A percentile compares a stretch with the other conserved stretches of the same genome.
Conservation (phyloP, 768 basidiomycete species). For the Cystoderma amianthinum region DNA sequence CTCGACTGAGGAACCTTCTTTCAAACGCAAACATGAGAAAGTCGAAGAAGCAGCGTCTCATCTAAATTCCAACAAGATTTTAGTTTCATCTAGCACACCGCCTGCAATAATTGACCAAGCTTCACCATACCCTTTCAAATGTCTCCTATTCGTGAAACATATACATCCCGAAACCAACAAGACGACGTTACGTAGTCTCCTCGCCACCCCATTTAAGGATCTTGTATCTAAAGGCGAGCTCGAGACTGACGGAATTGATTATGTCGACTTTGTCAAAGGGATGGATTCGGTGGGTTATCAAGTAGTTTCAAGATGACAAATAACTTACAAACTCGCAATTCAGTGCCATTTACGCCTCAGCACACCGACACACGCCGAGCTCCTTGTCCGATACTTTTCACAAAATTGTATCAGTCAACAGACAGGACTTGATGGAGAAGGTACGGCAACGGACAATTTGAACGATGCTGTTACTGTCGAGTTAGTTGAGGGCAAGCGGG, state of each 20-base stretch:
- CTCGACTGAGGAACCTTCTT: neutral
- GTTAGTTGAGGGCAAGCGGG: conserved; percentile 53
- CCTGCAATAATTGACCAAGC: conserved; percentile 9
- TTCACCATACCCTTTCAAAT: conserved; percentile 52
- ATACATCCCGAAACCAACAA: conserved; percentile 76
- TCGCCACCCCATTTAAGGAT: conserved; percentile 32
- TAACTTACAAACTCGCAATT: too few relatives aligned
- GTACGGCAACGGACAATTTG: conserved; percentile 15
- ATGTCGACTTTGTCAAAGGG: conserved; percentile 75
- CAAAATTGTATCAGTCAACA: conserved; percentile 29
- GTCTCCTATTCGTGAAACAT: conserved; percentile 66
- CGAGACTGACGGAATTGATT: conserved; percentile 46
- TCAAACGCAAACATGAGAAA: neutral
- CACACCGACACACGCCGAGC: conserved; percentile 35
- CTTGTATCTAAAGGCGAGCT: neutral
- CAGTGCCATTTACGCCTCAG: conserved; percentile 74
- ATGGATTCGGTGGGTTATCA: conserved; percentile 54
- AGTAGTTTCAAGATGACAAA: too few relatives aligned
- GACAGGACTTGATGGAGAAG: conserved; percentile 49
- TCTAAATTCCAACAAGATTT: neutral
- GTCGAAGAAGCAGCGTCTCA: neutral
- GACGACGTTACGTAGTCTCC: conserved; percentile 62
- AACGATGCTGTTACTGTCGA: conserved; percentile 38
- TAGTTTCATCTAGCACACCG: neutral
- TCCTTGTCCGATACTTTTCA: conserved; percentile 39